phyloP scores from a whole-genome alignment of 805 yeast species.

The Ogataea angusta region DNA sequence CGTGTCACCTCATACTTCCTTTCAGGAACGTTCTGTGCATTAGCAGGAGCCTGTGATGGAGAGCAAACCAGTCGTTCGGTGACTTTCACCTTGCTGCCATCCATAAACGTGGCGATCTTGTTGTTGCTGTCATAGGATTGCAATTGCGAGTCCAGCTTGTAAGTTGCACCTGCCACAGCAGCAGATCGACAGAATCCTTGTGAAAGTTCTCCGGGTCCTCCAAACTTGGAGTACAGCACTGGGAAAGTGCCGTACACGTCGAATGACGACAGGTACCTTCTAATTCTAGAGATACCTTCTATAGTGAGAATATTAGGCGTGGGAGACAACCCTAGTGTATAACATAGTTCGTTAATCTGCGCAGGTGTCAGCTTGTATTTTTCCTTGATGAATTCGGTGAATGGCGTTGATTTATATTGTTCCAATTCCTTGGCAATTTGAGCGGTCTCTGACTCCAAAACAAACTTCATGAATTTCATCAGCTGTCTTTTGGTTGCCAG shows the following conservation, averaged over 20 bases:
- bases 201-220: constrained; percentile 92
- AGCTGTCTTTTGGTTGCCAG: constrained; percentile 74
- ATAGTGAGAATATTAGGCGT: constrained; percentile 59
- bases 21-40: constrained; percentile 39
- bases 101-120: constrained; percentile 68
- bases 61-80: constrained; percentile 77
- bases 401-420: constrained; percentile 52
- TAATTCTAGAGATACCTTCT: constrained; percentile 75
- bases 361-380: constrained; percentile 69
- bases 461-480: constrained; percentile 91
- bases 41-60: constrained; percentile 59
- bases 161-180: constrained; percentile 96
- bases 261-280: constrained; percentile 77
- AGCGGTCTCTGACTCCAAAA: constrained; percentile 61
- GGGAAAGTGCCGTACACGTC: constrained; percentile 96
- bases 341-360: constrained; percentile 80
- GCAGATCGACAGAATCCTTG: constrained; percentile 98
- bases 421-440: constrained; percentile 44
- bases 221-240: constrained; percentile 85
- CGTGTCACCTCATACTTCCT: constrained; percentile 63
- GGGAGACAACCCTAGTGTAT: constrained; percentile 78
- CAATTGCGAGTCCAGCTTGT: constrained; percentile 72
- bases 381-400: constrained; percentile 55
- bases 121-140: constrained; percentile 60
- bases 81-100: constrained; percentile 71